Conservation (phyloP, 805 yeast genomes). For the Candida schatavii region DNA sequence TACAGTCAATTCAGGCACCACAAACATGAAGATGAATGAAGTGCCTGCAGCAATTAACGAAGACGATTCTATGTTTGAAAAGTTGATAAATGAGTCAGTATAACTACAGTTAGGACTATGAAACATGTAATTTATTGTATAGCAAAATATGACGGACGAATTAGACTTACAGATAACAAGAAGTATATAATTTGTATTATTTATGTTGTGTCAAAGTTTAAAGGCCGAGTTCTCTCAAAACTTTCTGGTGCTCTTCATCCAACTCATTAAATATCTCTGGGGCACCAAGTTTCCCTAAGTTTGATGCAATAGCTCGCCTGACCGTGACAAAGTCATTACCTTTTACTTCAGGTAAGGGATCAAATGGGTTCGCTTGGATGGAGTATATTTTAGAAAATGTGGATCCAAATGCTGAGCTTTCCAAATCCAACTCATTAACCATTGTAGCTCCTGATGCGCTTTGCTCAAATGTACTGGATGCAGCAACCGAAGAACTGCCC, state of each 20-base stretch:
- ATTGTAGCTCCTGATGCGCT: slow-evolving; percentile 24
- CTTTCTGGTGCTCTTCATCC: slow-evolving; percentile 15
- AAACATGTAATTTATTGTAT: no score
- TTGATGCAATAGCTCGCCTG: slow-evolving; percentile 22
- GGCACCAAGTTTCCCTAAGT: slow-evolving; percentile 25
- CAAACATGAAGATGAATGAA: not conserved
- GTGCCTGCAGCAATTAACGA: slow-evolving; percentile 6
- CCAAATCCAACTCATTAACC: slow-evolving; percentile 52
- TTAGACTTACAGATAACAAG: no score
- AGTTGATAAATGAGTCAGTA: slow-evolving; percentile 13
- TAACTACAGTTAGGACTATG: no score
- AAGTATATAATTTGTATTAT: no score
- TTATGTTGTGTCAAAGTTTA: no score
- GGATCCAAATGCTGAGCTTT: slow-evolving; percentile 78
- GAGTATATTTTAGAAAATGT: slow-evolving; percentile 72
- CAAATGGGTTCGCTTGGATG: slow-evolving; percentile 58
- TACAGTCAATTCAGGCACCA: not conserved
- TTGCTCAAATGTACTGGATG: slow-evolving; percentile 14
- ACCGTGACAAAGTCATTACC: slow-evolving; percentile 32
- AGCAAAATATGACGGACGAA: no score
- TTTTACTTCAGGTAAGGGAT: slow-evolving; percentile 61
- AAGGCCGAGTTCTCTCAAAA: slow-evolving; percentile 8
- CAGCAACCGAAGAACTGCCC: slow-evolving; percentile 8
- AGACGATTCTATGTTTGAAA: slow-evolving; percentile 17
- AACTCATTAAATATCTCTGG: slow-evolving; percentile 26